Base-by-base conservation (phyloP, 2,329 filamentous ascomycete species). In the Bipolaris cookei region DNA sequence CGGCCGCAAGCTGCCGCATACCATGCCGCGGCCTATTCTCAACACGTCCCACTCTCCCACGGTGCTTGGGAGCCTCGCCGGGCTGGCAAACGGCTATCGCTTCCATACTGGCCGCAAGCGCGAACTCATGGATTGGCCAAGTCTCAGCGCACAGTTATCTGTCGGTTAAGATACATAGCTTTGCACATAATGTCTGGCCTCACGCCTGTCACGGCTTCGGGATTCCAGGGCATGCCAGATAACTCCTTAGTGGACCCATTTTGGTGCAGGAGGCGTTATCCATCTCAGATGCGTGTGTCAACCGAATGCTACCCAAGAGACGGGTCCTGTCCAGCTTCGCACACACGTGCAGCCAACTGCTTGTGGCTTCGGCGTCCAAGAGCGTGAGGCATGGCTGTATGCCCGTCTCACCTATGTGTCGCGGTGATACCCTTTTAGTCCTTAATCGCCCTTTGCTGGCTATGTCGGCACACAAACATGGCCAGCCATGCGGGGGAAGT, bases 341-440 rank as follows among this genome's bases (percentile, higher is more conserved):
- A 56, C 44, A 53, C 55, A 56, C 59, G 42, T 55, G 45, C 54
- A 50, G 47, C 43, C 43, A 32, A 54, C 34, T 54, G 48, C 50
- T 10, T 30, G 39, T 34, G 32, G 32, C 32, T 64, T 48, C 58
- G 48, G 42, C 54, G 34, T 23, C 57, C 51, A 32, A 41, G 20
- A 16, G 39, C 51, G 42, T 48, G 39, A 21, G 23, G 11, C 42
- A 32, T 55, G 61, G 56, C 51, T 50, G 59, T 62, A 59, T 53
- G 57, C 57, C 57, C 57, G 43, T 52, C 59, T 57, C 53, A 46
- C 54, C 20, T 54, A 39, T 54, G 28, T 43, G 50, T 39, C 21
- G 62, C 52, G 58, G 64, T 70, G 64, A 67, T 57, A 68, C 68
- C 44, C 48, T 54, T 58, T 62, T 59, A 62, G 62, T 61, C 58